phyloP scores from a whole-genome alignment of 345 rosid species.

The Erucastrum elatum region DNA sequence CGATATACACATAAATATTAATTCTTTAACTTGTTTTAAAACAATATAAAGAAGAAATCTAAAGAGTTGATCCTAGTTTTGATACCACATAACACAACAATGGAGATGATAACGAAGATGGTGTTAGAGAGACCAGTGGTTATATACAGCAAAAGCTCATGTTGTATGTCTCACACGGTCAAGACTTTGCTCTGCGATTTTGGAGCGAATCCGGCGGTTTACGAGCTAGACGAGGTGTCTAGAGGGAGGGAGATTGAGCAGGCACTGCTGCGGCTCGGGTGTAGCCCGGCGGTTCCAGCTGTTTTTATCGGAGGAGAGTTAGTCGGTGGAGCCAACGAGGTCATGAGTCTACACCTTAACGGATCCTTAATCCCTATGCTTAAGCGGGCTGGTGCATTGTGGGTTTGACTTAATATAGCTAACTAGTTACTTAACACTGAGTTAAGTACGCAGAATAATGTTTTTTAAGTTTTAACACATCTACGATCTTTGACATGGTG shows the following conservation, averaged over 20 bases:
- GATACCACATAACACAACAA: not conserved
- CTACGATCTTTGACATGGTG: slow-evolving; percentile 32
- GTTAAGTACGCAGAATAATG: slow-evolving; percentile 33
- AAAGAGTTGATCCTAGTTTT: not conserved
- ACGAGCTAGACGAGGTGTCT: slow-evolving; percentile 71
- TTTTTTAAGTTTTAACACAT: not conserved
- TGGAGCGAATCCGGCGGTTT: slow-evolving; percentile 69
- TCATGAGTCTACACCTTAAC: slow-evolving; percentile 85
- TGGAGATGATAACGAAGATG: slow-evolving; percentile 67
- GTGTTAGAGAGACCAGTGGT: slow-evolving; percentile 82
- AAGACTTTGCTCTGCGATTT: slow-evolving; percentile 65
- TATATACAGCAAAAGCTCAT: slow-evolving; percentile 77
- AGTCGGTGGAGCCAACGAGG: slow-evolving; percentile 81
- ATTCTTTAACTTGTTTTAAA: not conserved
- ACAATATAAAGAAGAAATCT: not conserved
- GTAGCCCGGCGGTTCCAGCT: slow-evolving; percentile 64
- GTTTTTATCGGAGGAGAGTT: slow-evolving; percentile 84
- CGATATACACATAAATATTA: not conserved
- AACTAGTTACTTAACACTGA: slow-evolving; percentile 28
- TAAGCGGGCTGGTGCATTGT: slow-evolving; percentile 72
- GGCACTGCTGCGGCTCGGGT: slow-evolving; percentile 66
- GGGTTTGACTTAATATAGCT: slow-evolving; percentile 53
- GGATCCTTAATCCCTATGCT: slow-evolving; percentile 79
- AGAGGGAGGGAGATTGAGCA: slow-evolving; percentile 77
- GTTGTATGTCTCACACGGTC: slow-evolving; percentile 85